Evolutionary conservation across 352 stramenopile genomes (phyloP).

Genomic region (Globisporangium parvum): DNA sequence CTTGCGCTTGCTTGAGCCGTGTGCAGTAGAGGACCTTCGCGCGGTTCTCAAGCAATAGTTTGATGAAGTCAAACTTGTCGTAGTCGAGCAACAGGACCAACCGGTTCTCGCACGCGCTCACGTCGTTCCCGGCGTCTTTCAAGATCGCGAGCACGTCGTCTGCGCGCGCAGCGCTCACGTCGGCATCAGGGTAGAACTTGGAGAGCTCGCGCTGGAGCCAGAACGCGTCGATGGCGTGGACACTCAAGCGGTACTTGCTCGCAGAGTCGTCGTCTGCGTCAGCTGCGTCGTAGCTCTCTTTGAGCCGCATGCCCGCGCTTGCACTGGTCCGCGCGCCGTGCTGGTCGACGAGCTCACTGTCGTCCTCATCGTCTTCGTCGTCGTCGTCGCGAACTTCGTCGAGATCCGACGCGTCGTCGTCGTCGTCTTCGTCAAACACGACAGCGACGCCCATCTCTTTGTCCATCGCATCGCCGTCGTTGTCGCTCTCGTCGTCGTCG

Average conservation of each 20-base stretch:
- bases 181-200: slow-evolving; percentile 94
- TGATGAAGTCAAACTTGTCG: slow-evolving; percentile 99
- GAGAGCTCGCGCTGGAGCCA: slow-evolving; percentile 97
- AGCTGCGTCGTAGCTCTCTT: slow-evolving; percentile 58
- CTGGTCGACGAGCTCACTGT: not conserved
- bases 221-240: slow-evolving; percentile 97
- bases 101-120: slow-evolving; percentile 94
- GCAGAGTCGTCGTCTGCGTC: slow-evolving; percentile 66
- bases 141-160: slow-evolving; percentile 87
- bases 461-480: slow-evolving; percentile 83
- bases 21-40: slow-evolving; percentile 96
- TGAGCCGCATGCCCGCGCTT: slow-evolving; percentile 61
- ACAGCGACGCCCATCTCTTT: slow-evolving; percentile 98
- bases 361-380: slow-evolving; percentile 43
- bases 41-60: slow-evolving; percentile 95
- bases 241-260: slow-evolving; percentile 76
- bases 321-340: not conserved
- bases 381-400: slow-evolving; percentile 83
- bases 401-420: slow-evolving; percentile 92
- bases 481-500: slow-evolving; percentile 42
- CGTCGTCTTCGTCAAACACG: slow-evolving; percentile 97
- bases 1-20: slow-evolving; percentile 94
- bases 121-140: slow-evolving; percentile 52
- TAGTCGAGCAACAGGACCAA: slow-evolving; percentile 97
- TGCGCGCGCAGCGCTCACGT: slow-evolving; percentile 89